A percentile compares a stretch with the other conserved stretches of the same genome.
phyloP scores from a whole-genome alignment of 2,329 filamentous ascomycete species.

The Coleophoma eucalyptorum region DNA sequence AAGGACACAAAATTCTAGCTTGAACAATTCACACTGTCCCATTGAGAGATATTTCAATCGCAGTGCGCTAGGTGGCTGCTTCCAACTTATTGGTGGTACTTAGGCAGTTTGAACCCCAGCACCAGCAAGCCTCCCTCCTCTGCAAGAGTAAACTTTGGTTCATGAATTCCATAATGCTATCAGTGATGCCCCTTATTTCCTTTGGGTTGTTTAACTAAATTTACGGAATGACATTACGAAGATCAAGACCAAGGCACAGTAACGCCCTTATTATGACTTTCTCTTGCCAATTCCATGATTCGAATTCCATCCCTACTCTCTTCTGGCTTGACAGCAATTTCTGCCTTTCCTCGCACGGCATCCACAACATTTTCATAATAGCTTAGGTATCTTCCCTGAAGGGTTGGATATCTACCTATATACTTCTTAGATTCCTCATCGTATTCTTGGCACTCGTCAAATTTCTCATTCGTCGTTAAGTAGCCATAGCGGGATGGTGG shows the following conservation, averaged over 20 bases:
- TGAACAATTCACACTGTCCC: no score
- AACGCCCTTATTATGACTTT: constrained; percentile 29
- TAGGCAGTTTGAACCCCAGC: no score
- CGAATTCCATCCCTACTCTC: constrained; percentile 34
- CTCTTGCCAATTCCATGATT: constrained; percentile 37
- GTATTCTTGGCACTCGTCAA: constrained; percentile 28
- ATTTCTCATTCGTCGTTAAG: constrained; percentile 33
- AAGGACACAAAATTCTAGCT: no score
- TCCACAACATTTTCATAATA: constrained; percentile 37
- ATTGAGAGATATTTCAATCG: no score
- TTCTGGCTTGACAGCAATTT: constrained; percentile 34
- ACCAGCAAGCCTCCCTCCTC: no score
- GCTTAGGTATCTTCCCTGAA: constrained; percentile 33
- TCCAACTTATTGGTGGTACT: no score
- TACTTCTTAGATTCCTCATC: constrained; percentile 29
- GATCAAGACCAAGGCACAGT: constrained; percentile 20
- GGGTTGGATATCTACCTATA: constrained; percentile 32
- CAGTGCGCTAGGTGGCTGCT: no score
- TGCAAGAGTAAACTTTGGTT: no score
- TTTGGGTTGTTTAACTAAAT: no score
- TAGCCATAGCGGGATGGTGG: constrained; percentile 30
- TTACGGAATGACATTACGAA: no score
- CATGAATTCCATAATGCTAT: no score
- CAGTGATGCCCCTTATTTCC: no score
- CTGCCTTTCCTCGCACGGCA: constrained; percentile 33